Evolutionary conservation across 352 stramenopile species (phyloP), one percentile per base, ranked within the genome.

Genomic region (Phytophthora uliginosa): DNA sequence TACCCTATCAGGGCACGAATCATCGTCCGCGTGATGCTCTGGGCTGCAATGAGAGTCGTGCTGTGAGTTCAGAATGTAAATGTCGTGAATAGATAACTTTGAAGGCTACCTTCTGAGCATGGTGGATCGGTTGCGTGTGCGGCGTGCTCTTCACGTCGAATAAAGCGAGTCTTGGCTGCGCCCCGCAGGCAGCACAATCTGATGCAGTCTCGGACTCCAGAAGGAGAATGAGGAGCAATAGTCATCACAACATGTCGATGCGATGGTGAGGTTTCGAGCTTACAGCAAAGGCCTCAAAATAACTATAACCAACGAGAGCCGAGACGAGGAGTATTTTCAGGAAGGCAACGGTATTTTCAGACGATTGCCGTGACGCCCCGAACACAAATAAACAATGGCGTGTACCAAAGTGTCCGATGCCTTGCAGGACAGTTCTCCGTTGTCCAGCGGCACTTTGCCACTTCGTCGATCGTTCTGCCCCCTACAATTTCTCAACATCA

Each of bases 1-100:
- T 13, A 60, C 48, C 38, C 75, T 70, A 9, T 82, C 64, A 52
- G 77, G 74, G 48, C 74, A 85, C 7, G 53, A 58, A 28, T 79
- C 74, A 31, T 79, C 70, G 4, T 78, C 68, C n/a, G 50, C 13
- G 31, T 66, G 66, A 40, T 73, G 73, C 47, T 88, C 81, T 47
- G 77, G 74, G 52, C 75, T 78, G 48, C 52, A 55, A 20, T 48
- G 10, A 15, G 53, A 12, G 33, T 20, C 28, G 50, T 47, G 51
- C 4, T 69, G 18, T 73, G 9, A 68, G 58, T 34, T 51, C 20
- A 50, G 38, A 7, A 10, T 17, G 51, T 8, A 3, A 26, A 42
- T 65, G 13, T 45, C 38, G 42, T 17, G 42, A 3, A 51, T 20
- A 24, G 34, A 42, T 10, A 24, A 47, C 28, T 24, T 50, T n/a